Conservation (phyloP, 108 stramenopile genomes). For the Nitzschia inconspicua region DNA sequence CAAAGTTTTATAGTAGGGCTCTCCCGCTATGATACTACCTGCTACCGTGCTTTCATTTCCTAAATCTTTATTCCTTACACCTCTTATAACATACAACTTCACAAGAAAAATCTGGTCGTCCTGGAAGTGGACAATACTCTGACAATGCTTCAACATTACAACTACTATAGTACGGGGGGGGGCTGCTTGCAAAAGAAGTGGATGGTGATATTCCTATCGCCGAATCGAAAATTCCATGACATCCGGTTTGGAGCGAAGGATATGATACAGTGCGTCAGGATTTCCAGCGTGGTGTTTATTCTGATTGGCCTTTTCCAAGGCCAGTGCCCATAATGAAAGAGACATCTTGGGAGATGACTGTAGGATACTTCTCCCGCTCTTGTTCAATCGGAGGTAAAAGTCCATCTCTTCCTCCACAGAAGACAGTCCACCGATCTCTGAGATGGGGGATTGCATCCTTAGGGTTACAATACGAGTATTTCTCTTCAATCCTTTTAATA, state of each 20-base stretch:
- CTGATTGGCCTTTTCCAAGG: slow-evolving; percentile 11
- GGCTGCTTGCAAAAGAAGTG: no score
- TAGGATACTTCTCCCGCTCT: slow-evolving; percentile 22
- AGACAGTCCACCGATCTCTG: not conserved
- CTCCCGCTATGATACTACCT: no score
- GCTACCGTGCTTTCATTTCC: no score
- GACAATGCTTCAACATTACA: no score
- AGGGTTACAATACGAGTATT: slow-evolving; percentile 17
- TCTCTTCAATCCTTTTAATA: slow-evolving; percentile 9
- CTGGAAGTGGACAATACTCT: no score
- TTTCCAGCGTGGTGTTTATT: not conserved
- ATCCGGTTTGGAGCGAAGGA: slow-evolving; percentile 32
- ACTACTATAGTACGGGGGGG: no score
- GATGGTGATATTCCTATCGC: no score
- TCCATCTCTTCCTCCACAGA: slow-evolving; percentile 10
- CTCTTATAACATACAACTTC: no score
- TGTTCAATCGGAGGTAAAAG: slow-evolving; percentile 30
- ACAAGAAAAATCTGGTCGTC: no score
- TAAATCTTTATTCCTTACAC: no score
- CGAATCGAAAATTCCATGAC: not conserved
- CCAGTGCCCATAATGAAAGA: slow-evolving; percentile 8
- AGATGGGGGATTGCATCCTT: slow-evolving; percentile 17
- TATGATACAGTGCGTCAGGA: slow-evolving; percentile 27
- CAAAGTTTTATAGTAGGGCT: no score
- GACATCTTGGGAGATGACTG: not conserved